Evolutionary conservation across 306 rosid species (phyloP), one percentile per base, ranked within the genome.

Genomic region (Rosa lucieae): DNA sequence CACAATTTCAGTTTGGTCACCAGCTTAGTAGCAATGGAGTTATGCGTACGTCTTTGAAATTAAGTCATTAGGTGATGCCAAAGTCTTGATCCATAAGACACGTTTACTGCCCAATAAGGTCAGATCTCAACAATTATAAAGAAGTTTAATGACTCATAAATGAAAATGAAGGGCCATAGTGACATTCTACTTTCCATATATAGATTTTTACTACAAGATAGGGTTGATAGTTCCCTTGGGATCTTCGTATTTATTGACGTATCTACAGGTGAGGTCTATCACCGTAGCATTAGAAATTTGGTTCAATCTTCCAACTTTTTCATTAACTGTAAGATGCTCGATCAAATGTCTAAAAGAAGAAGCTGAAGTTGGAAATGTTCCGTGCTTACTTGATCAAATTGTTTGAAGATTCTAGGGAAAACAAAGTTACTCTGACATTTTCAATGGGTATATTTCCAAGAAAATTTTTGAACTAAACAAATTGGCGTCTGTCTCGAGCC

Each of bases 1-100:
- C 32, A 32, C 40, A 73, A 10, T 52, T 53, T 37, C 10, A 35
- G 15, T 73, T 73, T 35, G 77, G 66, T 73, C 49, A 73, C 77
- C 48, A 12, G 43, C 77, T 73, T 73, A 72, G 14, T 21, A 32
- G 2, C 4, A 11, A 62, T 12, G 20, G 40, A 62, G 17, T 61
- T 29, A 13, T 11, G 39, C 26, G 46, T 7, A 14, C 44, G 3
- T 15, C n/a, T 15, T 15, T 15, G n/a, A 17, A 15, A 5, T 8
- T 29, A 29, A 12, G 39, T 62, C 40, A 26, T 23, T 63, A 32
- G 43, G 13, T 13, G 37, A 63, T 63, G 69, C 43, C 40, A 35
- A 65, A 32, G n/a, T 62, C 70, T 13, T 65, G n/a, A 14, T 20
- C 43, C 70, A 65, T 5, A 14, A 14, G 29, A 3, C 72, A 40